phyloP scores from a whole-genome alignment of 768 basidiomycete species.

The Candolleomyces aberdarensis region DNA sequence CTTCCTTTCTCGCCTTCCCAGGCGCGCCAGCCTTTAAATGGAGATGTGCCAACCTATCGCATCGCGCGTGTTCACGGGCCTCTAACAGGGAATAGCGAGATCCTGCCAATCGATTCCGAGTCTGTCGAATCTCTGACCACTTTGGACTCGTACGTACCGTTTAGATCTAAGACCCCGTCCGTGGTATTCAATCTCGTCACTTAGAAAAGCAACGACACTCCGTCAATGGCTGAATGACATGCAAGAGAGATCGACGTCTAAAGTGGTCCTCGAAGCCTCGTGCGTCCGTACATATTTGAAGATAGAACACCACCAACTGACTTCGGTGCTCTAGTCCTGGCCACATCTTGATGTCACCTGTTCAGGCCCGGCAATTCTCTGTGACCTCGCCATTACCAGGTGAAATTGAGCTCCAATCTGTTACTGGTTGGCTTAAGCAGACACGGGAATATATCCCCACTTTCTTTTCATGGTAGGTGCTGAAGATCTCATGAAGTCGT shows the following conservation, averaged over 20 bases:
- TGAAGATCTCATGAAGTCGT: background rate
- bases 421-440: conserved; percentile 9
- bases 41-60: background rate
- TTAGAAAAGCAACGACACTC: background rate
- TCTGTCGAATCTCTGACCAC: background rate
- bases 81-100: background rate
- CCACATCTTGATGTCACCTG: conserved; percentile 6
- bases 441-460: background rate
- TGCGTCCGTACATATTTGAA: background rate
- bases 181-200: background rate
- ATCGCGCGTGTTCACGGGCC: background rate
- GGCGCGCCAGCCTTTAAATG: background rate
- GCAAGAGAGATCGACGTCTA: background rate
- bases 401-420: background rate
- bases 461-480: background rate
- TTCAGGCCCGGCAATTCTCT: background rate
- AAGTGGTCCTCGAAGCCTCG: conserved; percentile 7
- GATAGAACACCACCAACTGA: background rate
- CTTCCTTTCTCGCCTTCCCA: background rate
- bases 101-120: background rate
- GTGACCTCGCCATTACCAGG: conserved; percentile 8
- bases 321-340: conserved; percentile 2
- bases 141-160: background rate
- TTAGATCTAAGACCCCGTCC: background rate
- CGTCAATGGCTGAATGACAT: background rate